Conservation (phyloP, 306 rosid species). For the Arachis hypogaea region DNA sequence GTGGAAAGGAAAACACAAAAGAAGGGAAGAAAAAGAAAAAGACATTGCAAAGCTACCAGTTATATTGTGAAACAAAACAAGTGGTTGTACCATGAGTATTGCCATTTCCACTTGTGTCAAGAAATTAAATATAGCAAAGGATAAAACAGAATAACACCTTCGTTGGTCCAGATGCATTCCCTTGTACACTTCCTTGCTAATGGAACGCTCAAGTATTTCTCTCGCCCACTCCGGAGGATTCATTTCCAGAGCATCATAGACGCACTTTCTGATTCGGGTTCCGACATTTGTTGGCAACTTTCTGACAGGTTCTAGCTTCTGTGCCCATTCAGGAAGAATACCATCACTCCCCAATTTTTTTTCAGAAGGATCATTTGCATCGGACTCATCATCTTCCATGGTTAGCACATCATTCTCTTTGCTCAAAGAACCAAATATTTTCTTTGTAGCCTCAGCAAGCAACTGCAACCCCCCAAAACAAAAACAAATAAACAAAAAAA, state of each 20-base stretch:
- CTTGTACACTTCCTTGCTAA: slow-evolving; percentile 96
- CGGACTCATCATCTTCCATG: slow-evolving; percentile 81
- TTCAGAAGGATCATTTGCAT: slow-evolving; percentile 57
- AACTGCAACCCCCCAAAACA: slow-evolving; percentile 52
- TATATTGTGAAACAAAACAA: slow-evolving; percentile 19
- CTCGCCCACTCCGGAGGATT: slow-evolving; percentile 97
- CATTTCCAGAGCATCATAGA: slow-evolving; percentile 76
- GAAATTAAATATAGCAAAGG: slow-evolving; percentile 9
- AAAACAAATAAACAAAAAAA: slow-evolving; percentile 16
- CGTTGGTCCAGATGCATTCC: slow-evolving; percentile 99
- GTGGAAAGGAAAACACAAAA: background rate
- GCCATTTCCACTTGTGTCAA: slow-evolving; percentile 8
- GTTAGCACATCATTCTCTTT: slow-evolving; percentile 63
- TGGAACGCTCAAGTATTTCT: slow-evolving; percentile 78
- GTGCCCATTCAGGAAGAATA: slow-evolving; percentile 87
- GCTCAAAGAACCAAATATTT: slow-evolving; percentile 73
- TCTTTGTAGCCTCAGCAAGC: slow-evolving; percentile 91
- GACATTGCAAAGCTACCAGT: slow-evolving; percentile 3
- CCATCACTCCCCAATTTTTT: slow-evolving; percentile 55
- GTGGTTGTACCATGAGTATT: slow-evolving; percentile 13
- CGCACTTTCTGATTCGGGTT: slow-evolving; percentile 96
- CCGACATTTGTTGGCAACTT: slow-evolving; percentile 99
- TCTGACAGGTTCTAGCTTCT: slow-evolving; percentile 86
- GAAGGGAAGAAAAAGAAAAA: background rate
- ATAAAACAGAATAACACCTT: slow-evolving; percentile 66